Base-by-base conservation (phyloP, 1,284 basidiomycete genomes). In the Amylostereum areolatum region DNA sequence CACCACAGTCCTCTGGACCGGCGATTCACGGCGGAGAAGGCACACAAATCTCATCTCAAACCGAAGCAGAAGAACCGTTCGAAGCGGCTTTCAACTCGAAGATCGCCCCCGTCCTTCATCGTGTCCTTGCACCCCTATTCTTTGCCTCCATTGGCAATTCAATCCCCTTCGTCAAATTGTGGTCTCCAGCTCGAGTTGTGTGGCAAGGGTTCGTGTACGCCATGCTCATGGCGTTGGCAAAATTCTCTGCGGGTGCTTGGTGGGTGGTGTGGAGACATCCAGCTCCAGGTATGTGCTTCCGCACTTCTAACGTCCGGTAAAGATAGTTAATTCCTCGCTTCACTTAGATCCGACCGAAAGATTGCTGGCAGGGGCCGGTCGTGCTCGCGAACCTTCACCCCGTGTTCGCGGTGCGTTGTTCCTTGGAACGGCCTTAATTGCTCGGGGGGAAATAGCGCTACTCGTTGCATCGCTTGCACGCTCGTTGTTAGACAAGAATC, bases 121-220 rank as follows among this genome's bases (percentile, higher is more conserved):
- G 65, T 47, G 46, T 80, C 31, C 62, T 80, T 24, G 64, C 70
- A 0, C 78, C 78, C 1, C 63, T 81, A 29, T 80, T 81, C 66
- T 81, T 81, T 54, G 63, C 72, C 3, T 74, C 73, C 27, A 76
- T 81, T 40, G 78, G 79, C 1, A 73, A 70, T 49, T 73, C 74
- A 0, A 75, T 81, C 35, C 78, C 78, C 0, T 75, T 82, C 55
- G 59, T 72, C 9, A 62, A 68, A 0, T 62, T 82, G 11, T 80
- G 73, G 65, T 57, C 57, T 2, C 73, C 70, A 1, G 53, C 39
- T 6, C 37, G 37, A 1, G 64, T 74, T 43, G 61, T 80, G 46
- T 82, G 79, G 79, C 62, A 67, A 36, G 78, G 79, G 0, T 53
- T 80, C 47, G 55, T 74, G 18, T 77, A 71, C 55, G 62, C 74